Percentiles rank a stretch among this genome's conserved stretches.
Conservation (phyloP, 208 protist species). For the Wallacemonas sp. region DNA sequence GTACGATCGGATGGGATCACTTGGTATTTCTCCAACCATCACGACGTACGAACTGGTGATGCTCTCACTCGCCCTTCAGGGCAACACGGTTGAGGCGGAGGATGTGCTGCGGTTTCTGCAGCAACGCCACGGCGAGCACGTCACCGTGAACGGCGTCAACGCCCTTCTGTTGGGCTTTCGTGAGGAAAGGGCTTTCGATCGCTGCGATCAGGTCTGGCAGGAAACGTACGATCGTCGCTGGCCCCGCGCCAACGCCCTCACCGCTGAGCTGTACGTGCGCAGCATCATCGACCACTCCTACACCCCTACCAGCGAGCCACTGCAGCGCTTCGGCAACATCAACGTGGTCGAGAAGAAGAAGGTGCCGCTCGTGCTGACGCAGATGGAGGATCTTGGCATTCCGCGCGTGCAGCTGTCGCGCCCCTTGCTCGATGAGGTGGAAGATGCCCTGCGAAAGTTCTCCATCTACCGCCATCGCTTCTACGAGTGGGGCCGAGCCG, state of each 20-base stretch:
- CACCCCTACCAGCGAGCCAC: conserved; percentile 63
- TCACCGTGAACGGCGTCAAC: conserved; percentile 71
- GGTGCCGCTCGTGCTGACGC: conserved; percentile 75
- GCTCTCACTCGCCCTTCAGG: conserved; percentile 62
- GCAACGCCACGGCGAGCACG: conserved; percentile 54
- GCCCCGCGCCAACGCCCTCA: conserved; percentile 67
- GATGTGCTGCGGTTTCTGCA: conserved; percentile 69
- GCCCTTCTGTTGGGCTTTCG: conserved; percentile 78
- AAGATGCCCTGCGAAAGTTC: conserved; percentile 86
- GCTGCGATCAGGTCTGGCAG: conserved; percentile 79
- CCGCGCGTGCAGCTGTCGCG: conserved; percentile 75
- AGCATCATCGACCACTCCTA: conserved; percentile 86
- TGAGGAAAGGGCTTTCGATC: conserved; percentile 65
- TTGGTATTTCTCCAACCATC: conserved; percentile 65
- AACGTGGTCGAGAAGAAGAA: conserved; percentile 89
- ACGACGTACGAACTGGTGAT: conserved; percentile 80
- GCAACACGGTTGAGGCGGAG: conserved; percentile 77
- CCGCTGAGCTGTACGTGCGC: conserved; percentile 83
- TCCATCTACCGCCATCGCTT: conserved; percentile 65
- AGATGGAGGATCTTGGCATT: conserved; percentile 86
- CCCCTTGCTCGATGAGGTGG: conserved; percentile 81
- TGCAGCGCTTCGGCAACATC: conserved; percentile 76
- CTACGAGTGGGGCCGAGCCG: conserved; percentile 88
- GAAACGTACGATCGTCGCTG: conserved; percentile 81
- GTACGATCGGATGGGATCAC: conserved; percentile 81